Percentiles rank a stretch among this genome's conserved stretches.
Evolutionary conservation across 1,139 yeast species (phyloP).

Genomic region (Blastobotrys buckinghamii): DNA sequence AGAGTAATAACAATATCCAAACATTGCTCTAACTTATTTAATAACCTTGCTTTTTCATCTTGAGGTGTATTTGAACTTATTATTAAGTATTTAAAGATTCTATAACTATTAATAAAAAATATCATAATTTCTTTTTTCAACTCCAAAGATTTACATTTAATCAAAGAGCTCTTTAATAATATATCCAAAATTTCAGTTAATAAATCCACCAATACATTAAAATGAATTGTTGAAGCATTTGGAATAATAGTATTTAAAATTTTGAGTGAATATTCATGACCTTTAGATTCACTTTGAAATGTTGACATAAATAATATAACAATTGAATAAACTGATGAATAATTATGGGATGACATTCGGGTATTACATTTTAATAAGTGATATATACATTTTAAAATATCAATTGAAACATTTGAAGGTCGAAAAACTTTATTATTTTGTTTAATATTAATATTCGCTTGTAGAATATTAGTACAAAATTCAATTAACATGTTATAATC

Average conservation of each 20-base stretch:
- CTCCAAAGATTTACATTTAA: conserved; percentile 3
- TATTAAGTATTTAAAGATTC: neutral
- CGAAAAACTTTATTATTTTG: neutral
- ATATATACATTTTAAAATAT: conserved; percentile 7
- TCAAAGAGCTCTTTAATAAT: neutral
- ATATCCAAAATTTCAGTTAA: neutral
- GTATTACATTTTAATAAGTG: conserved; percentile 7
- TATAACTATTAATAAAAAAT: conserved; percentile 5
- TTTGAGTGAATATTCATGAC: conserved; percentile 16
- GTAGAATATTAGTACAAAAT: conserved; percentile 6
- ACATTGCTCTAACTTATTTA: neutral
- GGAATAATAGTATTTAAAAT: conserved; percentile 12
- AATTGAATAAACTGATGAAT: conserved; percentile 1
- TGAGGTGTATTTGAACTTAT: neutral
- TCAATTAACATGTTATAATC: conserved; percentile 21
- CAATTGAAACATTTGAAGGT: conserved; percentile 6
- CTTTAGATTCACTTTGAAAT: conserved; percentile 16
- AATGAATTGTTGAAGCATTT: neutral
- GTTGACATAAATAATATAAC: conserved; percentile 12
- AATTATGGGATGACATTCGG: conserved; percentile 1
- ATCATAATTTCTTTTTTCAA: conserved; percentile 7
- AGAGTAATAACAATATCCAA: neutral
- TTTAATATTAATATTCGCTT: neutral
- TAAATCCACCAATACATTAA: neutral
- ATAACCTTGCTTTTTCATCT: neutral